Conservation (phyloP, 1,139 yeast species). For the Trichomonascaceae sp. region DNA sequence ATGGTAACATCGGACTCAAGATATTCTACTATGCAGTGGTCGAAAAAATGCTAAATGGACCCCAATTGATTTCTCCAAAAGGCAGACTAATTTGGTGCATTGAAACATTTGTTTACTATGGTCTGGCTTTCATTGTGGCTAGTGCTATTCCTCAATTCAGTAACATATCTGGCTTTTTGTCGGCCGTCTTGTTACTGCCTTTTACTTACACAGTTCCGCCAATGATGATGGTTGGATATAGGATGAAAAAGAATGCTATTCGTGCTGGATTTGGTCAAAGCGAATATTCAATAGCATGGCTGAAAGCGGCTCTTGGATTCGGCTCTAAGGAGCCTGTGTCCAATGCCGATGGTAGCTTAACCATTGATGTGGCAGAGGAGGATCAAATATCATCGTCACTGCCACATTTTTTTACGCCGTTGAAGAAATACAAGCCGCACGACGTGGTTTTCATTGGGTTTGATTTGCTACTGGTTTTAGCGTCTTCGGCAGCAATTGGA, state of each 20-base stretch:
- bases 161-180: slow-evolving; percentile 43
- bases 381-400: not conserved
- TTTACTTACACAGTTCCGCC: slow-evolving; percentile 45
- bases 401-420: not conserved
- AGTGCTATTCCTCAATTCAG: slow-evolving; percentile 51
- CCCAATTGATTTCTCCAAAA: slow-evolving; percentile 28
- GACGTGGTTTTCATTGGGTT: not conserved
- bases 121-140: slow-evolving; percentile 41
- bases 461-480: slow-evolving; percentile 31
- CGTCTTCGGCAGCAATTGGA: slow-evolving; percentile 35
- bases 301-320: slow-evolving; percentile 2
- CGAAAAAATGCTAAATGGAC: slow-evolving; percentile 33
- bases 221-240: slow-evolving; percentile 33
- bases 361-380: not conserved
- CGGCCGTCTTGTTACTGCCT: slow-evolving; percentile 44
- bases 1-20: slow-evolving; percentile 42
- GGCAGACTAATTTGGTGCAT: slow-evolving; percentile 37
- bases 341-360: not conserved
- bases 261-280: slow-evolving; percentile 21
- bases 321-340: not conserved
- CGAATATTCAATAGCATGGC: not conserved
- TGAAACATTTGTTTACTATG: slow-evolving; percentile 38
- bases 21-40: slow-evolving; percentile 37
- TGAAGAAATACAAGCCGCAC: not conserved
- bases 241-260: slow-evolving; percentile 35